Evolutionary conservation across 148 eudicot species (phyloP), one percentile per base, ranked within the genome.

Genomic region (Rhododendron vialii): DNA sequence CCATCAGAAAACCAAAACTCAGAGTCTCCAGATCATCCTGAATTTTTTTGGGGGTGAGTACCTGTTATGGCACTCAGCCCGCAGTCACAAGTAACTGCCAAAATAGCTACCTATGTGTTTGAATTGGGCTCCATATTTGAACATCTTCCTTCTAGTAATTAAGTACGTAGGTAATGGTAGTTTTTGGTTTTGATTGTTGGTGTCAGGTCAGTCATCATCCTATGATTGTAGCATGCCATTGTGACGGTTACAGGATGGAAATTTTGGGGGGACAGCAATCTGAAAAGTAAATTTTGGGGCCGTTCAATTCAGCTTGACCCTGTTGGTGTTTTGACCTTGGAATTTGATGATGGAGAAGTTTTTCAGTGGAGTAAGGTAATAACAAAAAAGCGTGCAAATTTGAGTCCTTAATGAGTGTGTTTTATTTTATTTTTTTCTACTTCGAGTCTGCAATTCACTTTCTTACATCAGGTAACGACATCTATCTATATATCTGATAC

Each of bases 261-360:
- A 89, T 91, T 95, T 82, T 92, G 92, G 93, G 98, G 98, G 80
- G 98, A 95, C 86, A 95, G 98, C 89, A 95, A 94, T 88, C 88
- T 95, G 85, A 95, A 92, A 88, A 95, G 98, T 90, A 94, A 95
- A 92, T 95, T 95, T 85, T 94, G 98, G 98, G 98, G 98, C 59
- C 98, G 98, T 67, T 95, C 98, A 47, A 95, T 95, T 63, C 98
- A 95, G 90, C 93, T 95, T 55, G 98, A 95, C 79, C 98, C 98
- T 67, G 96, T 94, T 89, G 98, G 98, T 83, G 86, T 92, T 86
- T 89, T 95, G 78, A 93, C 96, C 50, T 82, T 94, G 86, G 95
- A 94, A 86, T 92, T 95, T 91, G 96, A 95, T 89, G 98, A 95
- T 85, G 98, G 98, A 80, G 98, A 95, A 93, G 91, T 94, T 87